Base-by-base conservation (phyloP, 108 stramenopile species). In the Skeletonema grethae region DNA sequence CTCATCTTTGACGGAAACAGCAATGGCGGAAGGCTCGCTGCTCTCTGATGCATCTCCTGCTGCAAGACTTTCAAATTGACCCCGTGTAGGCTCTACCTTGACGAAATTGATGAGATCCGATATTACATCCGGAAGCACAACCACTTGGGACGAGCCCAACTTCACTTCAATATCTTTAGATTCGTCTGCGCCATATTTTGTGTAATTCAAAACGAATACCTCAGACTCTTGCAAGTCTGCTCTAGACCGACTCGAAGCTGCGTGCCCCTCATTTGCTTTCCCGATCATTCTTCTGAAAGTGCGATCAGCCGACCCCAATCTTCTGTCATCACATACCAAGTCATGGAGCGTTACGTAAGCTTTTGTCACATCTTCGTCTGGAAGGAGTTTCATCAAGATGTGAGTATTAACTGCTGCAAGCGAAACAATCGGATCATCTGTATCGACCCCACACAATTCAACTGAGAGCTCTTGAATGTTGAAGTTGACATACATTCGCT, bases 91-190 rank as follows among this genome's bases (percentile, higher is more conserved):
- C 56, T 67, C 84, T 30, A 70, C 67, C 24, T 73, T 58, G n/a
- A 90, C 61, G 38, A 90, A 95, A 8, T 69, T 41, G 13, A 90
- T 46, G 35, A 92, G 63, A n/a, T 95, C 94, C 9, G 81, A 67
- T 0, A 95, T 79, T 13, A 82, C 73, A 83, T 92, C 91, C 2
- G 94, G 94, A 60, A 95, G 70, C 12, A 92, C 67, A 22, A 92
- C 84, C 25, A 95, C 55, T 69, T 87, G 83, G 4, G 91, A 91
- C 9, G 91, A 91, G 11, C 94, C 94, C 34, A 95, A 77, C 15
- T 65, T 82, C 0, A 95, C 67, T 31, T 83, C 79, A 16, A 90
- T 72, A 3, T 75, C 62, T 43, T 63, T 59, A 34, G 80, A 63
- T 56, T 65, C 67, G 11, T 76, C 81, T 50, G 67, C 82, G 18